phyloP scores from a whole-genome alignment of 495 filamentous ascomycete genomes.

The Evansstolkia leycettana region DNA sequence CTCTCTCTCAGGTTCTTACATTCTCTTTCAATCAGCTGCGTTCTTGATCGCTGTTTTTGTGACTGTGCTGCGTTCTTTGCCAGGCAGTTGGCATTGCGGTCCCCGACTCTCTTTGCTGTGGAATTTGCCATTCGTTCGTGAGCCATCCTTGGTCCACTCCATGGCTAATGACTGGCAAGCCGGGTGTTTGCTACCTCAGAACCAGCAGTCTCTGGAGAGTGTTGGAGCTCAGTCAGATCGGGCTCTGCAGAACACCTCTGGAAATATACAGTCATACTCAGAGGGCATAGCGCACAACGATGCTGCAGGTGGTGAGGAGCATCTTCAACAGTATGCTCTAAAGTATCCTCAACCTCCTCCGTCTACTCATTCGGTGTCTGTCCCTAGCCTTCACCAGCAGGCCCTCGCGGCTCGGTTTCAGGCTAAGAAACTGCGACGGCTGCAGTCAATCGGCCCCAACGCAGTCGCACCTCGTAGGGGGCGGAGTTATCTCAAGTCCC shows the following conservation, averaged over 20 bases:
- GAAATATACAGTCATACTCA: constrained; percentile 36
- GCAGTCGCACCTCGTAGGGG: constrained; percentile 17
- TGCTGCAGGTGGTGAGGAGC: constrained; percentile 21
- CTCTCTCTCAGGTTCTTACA: constrained; percentile 41
- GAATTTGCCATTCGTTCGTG: constrained; percentile 43
- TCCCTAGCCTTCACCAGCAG: constrained; percentile 17
- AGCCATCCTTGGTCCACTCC: constrained; percentile 31
- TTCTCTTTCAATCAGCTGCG: constrained; percentile 33
- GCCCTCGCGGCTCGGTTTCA: constrained; percentile 23
- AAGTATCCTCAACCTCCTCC: constrained; percentile 29
- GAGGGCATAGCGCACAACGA: constrained; percentile 24
- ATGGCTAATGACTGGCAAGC: constrained; percentile 40
- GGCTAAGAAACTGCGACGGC: constrained; percentile 24
- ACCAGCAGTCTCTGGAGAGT: constrained; percentile 27
- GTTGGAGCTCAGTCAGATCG: constrained; percentile 29
- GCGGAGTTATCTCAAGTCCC: constrained; percentile 34
- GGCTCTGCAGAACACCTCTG: constrained; percentile 37
- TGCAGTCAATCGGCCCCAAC: constrained; percentile 25
- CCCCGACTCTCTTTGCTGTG: constrained; percentile 18
- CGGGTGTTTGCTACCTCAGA: constrained; percentile 31
- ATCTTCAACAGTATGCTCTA: constrained; percentile 24
- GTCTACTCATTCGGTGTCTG: constrained; percentile 18
- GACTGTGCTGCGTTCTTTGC: constrained; percentile 33
- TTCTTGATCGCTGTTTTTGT: constrained; percentile 24
- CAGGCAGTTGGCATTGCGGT: constrained; percentile 31